Conservation (phyloP, 768 basidiomycete species). For the Mycena floridula region DNA sequence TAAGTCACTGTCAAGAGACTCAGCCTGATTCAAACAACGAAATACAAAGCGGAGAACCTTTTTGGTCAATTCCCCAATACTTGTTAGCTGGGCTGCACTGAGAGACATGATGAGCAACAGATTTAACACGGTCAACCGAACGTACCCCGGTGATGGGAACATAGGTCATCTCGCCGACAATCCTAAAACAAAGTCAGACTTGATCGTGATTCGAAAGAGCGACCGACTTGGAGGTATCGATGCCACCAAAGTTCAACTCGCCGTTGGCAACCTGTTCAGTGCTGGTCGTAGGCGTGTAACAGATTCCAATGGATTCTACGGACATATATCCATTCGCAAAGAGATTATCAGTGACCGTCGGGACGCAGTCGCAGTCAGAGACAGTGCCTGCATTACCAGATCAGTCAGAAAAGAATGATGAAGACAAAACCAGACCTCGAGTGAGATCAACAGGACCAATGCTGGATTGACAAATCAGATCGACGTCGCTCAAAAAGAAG, state of each 20-base stretch:
- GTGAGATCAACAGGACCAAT: constrained; percentile 50
- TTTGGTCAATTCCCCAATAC: constrained; percentile 47
- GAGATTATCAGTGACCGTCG: constrained; percentile 59
- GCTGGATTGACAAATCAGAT: constrained; percentile 14
- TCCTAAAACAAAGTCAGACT: too few species aligned
- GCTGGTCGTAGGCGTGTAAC: constrained; percentile 40
- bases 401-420: too few species aligned
- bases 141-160: constrained; percentile 35
- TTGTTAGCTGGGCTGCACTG: constrained; percentile 40
- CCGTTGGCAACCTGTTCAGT: constrained; percentile 33
- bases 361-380: constrained; percentile 27
- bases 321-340: constrained; percentile 40
- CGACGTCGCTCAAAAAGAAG: too few species aligned
- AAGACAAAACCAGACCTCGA: too few species aligned
- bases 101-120: too few species aligned
- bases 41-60: too few species aligned
- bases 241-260: constrained; percentile 49
- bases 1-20: constrained; percentile 33
- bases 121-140: too few species aligned
- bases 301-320: constrained; percentile 43
- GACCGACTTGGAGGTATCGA: constrained; percentile 37
- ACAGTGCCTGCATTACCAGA: too few species aligned
- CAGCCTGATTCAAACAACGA: too few species aligned
- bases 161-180: constrained; percentile 26
- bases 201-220: too few species aligned